Conservation (phyloP, 768 basidiomycete genomes). For the Trametes cubensis region DNA sequence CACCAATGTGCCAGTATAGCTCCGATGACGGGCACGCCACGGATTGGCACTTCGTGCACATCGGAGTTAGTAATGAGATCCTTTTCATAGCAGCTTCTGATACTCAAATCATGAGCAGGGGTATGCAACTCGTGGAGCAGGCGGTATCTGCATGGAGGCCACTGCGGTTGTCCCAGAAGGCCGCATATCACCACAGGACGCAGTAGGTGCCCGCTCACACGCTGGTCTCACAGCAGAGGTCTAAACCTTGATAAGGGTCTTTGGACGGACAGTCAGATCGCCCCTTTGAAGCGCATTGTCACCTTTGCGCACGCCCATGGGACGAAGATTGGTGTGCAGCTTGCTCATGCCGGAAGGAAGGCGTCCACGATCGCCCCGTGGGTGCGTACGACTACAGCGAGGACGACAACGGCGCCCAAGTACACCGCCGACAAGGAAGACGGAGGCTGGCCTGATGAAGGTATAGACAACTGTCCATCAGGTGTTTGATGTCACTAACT, state of each 20-base stretch:
- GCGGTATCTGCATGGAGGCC: conserved; percentile 74
- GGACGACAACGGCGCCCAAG: conserved; percentile 35
- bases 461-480: conserved; percentile 36
- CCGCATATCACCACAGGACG: conserved; percentile 76
- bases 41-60: conserved; percentile 83
- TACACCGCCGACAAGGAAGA: conserved; percentile 51
- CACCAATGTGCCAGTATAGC: conserved; percentile 87
- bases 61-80: conserved; percentile 48
- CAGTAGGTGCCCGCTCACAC: conserved; percentile 40
- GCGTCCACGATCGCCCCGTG: conserved; percentile 72
- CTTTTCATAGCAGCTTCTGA: neutral
- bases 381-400: conserved; percentile 47
- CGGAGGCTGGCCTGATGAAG: conserved; percentile 69
- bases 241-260: conserved; percentile 47
- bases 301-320: conserved; percentile 74
- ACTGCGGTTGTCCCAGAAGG: conserved; percentile 74
- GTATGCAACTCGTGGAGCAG: conserved; percentile 72
- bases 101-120: conserved; percentile 37
- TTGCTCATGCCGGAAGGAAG: conserved; percentile 79
- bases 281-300: conserved; percentile 68
- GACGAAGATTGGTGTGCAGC: conserved; percentile 74
- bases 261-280: conserved; percentile 79
- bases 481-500: neutral
- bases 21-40: conserved; percentile 74
- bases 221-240: neutral